phyloP scores from a whole-genome alignment of 1,284 basidiomycete species.

The Amylostereum chailletii region DNA sequence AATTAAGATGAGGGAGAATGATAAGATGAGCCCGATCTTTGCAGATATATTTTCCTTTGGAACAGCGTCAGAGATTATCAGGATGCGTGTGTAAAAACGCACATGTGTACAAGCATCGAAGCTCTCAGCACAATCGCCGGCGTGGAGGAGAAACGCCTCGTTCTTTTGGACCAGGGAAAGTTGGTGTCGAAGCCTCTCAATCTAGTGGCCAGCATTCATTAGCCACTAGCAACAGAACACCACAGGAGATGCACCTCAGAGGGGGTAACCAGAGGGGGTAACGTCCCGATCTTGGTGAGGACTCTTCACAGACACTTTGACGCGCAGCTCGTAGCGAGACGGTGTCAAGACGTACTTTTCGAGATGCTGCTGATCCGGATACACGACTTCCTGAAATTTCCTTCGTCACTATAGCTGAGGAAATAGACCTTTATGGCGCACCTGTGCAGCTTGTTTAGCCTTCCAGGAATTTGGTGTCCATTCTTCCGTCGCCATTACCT shows the following conservation, averaged over 20 bases:
- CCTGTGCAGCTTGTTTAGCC: neutral
- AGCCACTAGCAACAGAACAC: neutral
- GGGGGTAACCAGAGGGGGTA: constrained; percentile 86
- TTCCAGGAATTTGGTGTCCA: neutral
- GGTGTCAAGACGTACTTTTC: neutral
- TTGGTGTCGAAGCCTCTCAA: constrained; percentile 79
- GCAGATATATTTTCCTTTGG: constrained; percentile 83
- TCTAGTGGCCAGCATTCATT: constrained; percentile 35
- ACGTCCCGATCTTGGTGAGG: constrained; percentile 59
- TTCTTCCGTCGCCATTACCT: neutral
- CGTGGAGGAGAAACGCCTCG: constrained; percentile 91
- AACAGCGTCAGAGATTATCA: neutral
- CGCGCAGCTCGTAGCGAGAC: neutral
- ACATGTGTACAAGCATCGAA: constrained; percentile 88
- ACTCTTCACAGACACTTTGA: constrained; percentile 38
- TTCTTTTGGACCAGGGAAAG: constrained; percentile 76
- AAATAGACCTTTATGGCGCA: neutral
- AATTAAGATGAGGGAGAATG: constrained; percentile 91
- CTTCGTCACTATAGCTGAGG: neutral
- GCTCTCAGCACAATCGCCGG: constrained; percentile 95
- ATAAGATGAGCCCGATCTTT: constrained; percentile 90
- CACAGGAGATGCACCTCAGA: constrained; percentile 58
- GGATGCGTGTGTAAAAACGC: constrained; percentile 16
- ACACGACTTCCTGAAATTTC: neutral
- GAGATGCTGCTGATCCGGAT: neutral